phyloP scores from a whole-genome alignment of 192 early-diverging fungal species.

The Rhizophagus prolifer region DNA sequence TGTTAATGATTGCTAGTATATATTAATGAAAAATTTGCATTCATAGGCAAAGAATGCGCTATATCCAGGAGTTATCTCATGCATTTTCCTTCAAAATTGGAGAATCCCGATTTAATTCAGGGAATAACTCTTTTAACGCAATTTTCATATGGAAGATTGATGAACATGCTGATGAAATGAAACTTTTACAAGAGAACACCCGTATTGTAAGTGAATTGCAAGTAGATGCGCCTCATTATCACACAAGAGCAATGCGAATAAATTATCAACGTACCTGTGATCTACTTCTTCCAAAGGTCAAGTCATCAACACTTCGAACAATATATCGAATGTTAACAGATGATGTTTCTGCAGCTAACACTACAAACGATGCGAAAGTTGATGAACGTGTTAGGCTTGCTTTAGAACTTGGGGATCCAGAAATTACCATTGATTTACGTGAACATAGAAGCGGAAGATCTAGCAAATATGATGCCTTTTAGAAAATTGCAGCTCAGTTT shows the following conservation, averaged over 20 bases:
- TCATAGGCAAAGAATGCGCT: neutral
- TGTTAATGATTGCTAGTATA: too few relatives aligned
- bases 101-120: neutral
- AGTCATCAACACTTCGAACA: neutral
- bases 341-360: neutral
- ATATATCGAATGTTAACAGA: neutral
- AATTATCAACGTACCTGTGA: neutral
- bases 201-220: neutral
- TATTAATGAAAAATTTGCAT: neutral
- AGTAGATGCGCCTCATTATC: neutral
- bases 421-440: too few relatives aligned
- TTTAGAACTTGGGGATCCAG: too few relatives aligned
- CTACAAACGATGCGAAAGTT: neutral
- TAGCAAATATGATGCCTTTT: too few relatives aligned
- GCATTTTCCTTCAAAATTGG: neutral
- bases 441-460: too few relatives aligned
- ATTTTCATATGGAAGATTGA: neutral
- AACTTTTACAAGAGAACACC: neutral
- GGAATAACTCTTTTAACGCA: neutral
- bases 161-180: neutral
- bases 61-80: neutral
- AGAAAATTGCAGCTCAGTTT: too few relatives aligned
- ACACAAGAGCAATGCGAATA: neutral
- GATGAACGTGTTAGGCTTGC: neutral
- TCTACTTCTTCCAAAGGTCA: neutral